Evolutionary conservation across 1,284 basidiomycete species (phyloP).

Genomic region (Apiotrichum akiyoshidainum): DNA sequence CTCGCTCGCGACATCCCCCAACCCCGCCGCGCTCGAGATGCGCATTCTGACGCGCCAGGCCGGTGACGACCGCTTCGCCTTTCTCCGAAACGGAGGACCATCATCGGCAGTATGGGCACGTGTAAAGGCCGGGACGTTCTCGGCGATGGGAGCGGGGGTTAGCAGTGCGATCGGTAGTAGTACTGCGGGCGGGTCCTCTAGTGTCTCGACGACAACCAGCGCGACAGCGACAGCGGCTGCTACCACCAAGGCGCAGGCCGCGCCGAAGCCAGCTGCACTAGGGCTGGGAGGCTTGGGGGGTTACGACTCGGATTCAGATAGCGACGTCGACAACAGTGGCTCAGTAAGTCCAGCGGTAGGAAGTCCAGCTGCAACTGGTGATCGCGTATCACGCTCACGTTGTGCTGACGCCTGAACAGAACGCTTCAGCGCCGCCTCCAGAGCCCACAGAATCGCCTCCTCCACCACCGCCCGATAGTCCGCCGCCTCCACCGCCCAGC

Average conservation of each 20-base stretch:
- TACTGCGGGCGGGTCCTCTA: constrained; percentile 1
- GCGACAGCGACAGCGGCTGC: not conserved
- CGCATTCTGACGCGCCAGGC: constrained; percentile 83
- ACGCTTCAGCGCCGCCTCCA: constrained; percentile 14
- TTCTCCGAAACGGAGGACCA: constrained; percentile 62
- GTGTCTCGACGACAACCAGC: not conserved
- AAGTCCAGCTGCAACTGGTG: no score
- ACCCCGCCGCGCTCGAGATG: constrained; percentile 73
- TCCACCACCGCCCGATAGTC: constrained; percentile 12
- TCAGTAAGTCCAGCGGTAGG: constrained; percentile 6
- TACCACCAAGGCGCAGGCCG: not conserved
- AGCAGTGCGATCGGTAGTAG: not conserved
- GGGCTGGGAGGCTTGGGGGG: constrained; percentile 26
- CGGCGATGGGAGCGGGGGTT: not conserved
- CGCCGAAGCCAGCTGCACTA: not conserved
- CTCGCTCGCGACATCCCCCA: constrained; percentile 65
- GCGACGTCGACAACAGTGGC: constrained; percentile 29
- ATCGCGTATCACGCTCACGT: no score
- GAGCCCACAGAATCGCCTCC: constrained; percentile 9
- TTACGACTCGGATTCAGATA: constrained; percentile 35
- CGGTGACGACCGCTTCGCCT: constrained; percentile 65
- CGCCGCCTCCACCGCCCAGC: constrained; percentile 16
- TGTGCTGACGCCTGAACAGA: not conserved
- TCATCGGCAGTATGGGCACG: constrained; percentile 64
- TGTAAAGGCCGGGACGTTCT: not conserved